Percentiles rank a stretch among this genome's conserved stretches.
Conservation (phyloP, 2,329 filamentous ascomycete genomes). For the Salinomyces thailandicus region DNA sequence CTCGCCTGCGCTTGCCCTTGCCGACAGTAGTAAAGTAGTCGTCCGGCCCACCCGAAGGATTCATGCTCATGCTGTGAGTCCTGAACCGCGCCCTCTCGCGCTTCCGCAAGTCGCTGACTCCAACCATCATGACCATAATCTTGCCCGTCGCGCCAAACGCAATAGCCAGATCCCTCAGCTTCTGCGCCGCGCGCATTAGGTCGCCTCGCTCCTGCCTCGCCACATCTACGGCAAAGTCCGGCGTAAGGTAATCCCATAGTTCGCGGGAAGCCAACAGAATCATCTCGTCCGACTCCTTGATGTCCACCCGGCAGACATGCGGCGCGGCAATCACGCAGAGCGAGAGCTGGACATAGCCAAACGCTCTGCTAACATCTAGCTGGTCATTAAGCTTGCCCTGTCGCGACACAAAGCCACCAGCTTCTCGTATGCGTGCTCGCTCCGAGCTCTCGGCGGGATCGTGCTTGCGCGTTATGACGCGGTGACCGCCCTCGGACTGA, state of each 20-base stretch:
- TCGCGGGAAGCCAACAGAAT: constrained; percentile 84
- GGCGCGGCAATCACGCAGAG: constrained; percentile 88
- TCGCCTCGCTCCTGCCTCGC: constrained; percentile 77
- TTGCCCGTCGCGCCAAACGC: constrained; percentile 89
- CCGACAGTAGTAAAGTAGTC: constrained; percentile 53
- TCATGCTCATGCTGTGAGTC: constrained; percentile 76
- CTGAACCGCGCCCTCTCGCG: constrained; percentile 65
- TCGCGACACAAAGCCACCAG: constrained; percentile 88
- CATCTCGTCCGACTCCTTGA: constrained; percentile 86
- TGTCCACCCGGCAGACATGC: constrained; percentile 63
- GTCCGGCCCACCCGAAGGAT: constrained; percentile 62
- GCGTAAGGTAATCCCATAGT: constrained; percentile 88
- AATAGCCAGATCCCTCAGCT: constrained; percentile 87
- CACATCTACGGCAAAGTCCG: constrained; percentile 84
- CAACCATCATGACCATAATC: constrained; percentile 98
- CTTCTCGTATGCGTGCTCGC: constrained; percentile 80
- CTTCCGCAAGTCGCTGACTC: constrained; percentile 80
- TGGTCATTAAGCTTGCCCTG: constrained; percentile 89
- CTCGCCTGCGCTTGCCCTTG: constrained; percentile 50
- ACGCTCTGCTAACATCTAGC: constrained; percentile 84
- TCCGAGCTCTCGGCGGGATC: constrained; percentile 81
- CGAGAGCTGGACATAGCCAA: constrained; percentile 88
- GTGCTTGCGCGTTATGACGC: constrained; percentile 79
- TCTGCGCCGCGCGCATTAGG: constrained; percentile 89
- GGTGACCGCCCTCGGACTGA: constrained; percentile 72